Conservation (phyloP, 192 early-diverging fungal species). For the Mortierella alpina region DNA sequence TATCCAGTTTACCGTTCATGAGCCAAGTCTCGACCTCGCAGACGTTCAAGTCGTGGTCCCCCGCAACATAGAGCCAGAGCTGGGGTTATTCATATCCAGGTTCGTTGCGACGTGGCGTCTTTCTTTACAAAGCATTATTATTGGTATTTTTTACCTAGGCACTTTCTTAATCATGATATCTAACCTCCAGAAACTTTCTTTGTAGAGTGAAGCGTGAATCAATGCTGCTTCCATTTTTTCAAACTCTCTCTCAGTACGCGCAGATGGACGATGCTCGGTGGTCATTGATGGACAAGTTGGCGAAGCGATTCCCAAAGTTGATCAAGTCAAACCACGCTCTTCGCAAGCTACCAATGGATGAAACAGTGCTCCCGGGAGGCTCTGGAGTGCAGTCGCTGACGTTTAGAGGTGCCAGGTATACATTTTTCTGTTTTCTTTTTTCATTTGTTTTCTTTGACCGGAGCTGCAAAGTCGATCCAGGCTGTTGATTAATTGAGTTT, state of each 20-base stretch:
- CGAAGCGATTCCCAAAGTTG: conserved; percentile 34
- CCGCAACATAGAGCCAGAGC: conserved; percentile 10
- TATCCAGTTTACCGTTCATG: conserved; percentile 31
- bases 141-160: neutral
- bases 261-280: conserved; percentile 46
- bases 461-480: neutral
- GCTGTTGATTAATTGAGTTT: neutral
- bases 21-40: conserved; percentile 22
- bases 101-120: neutral
- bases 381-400: conserved; percentile 34
- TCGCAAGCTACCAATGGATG: neutral
- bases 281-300: conserved; percentile 18
- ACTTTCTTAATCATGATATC: neutral
- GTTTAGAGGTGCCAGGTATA: conserved; percentile 26
- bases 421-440: neutral
- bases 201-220: conserved; percentile 12
- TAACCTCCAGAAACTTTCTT: neutral
- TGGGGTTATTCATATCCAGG: conserved; percentile 14
- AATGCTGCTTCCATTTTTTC: conserved; percentile 32
- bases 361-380: neutral
- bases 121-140: neutral
- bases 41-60: conserved; percentile 15
- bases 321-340: conserved; percentile 24
- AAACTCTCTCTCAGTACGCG: conserved; percentile 24
- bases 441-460: neutral